These are phyloP conservation scores for rapeseed (Brassica napus) DNA, from an alignment of 345 rosid genomes.

Conservation along the genomic window Da-Ae NC_063437.1:3148001-3148500, in stretches of 20 bases:
- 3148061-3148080: conserved; percentile 12
- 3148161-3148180: neutral
- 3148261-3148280: conserved; percentile 4
- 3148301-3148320: neutral
- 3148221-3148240: neutral
- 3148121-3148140: neutral
- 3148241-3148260: neutral
- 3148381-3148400: conserved; percentile 23
- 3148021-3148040: conserved; percentile 3
- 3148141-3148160: conserved; percentile 45
- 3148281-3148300: conserved; percentile 6
- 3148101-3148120: conserved; percentile 2
- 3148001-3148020: neutral
- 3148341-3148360: conserved; percentile 28
- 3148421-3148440: conserved; percentile 21
- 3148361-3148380: conserved; percentile 16
- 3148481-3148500: neutral
- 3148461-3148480: conserved; percentile 12
- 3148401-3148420: conserved; percentile 11
- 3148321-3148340: neutral
- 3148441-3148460: conserved; percentile 18
- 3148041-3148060: conserved; percentile 10
- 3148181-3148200: neutral
- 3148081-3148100: neutral
- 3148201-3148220: neutral